These are phyloP conservation scores for Sarocladium oryzae DNA, from an alignment of 2,329 filamentous ascomycete genomes.

Conservation along the genomic window DNA sequence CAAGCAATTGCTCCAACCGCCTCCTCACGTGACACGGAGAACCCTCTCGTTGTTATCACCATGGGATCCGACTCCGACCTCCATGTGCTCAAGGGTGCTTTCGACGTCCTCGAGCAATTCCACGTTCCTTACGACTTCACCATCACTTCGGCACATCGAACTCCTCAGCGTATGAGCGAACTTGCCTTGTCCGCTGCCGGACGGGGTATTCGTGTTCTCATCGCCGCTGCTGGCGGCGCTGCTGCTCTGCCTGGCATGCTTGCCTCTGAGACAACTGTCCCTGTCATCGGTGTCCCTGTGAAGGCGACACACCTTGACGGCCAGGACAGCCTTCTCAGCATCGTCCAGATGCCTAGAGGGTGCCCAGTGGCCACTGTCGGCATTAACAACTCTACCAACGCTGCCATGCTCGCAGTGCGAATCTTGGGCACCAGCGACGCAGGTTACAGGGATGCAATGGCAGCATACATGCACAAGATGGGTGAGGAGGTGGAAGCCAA, in stretches of 20 bases:
- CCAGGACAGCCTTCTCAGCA: conserved; percentile 63
- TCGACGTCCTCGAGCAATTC: conserved; percentile 63
- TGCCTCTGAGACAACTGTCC: conserved; percentile 62
- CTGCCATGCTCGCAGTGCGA: conserved; percentile 62
- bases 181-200: conserved; percentile 57
- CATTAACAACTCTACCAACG: conserved; percentile 76
- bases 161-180: conserved; percentile 61
- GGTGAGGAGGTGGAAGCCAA: conserved; percentile 58
- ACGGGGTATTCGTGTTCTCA: conserved; percentile 65
- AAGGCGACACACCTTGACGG: conserved; percentile 69
- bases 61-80: conserved; percentile 82
- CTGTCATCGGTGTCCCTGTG: conserved; percentile 72
- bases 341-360: conserved; percentile 72
- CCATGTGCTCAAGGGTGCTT: conserved; percentile 56
- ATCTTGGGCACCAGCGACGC: conserved; percentile 56
- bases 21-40: conserved; percentile 22
- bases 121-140: conserved; percentile 64
- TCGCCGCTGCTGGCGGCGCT: conserved; percentile 69
- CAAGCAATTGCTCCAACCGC: conserved; percentile 10
- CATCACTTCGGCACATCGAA: conserved; percentile 77
- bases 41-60: conserved; percentile 65
- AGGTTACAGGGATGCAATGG: conserved; percentile 50
- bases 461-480: conserved; percentile 55
- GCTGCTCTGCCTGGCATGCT: conserved; percentile 72
- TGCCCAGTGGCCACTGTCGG: conserved; percentile 70